phyloP scores from a whole-genome alignment of 1,284 basidiomycete species.

The Ganoderma sinense region DNA sequence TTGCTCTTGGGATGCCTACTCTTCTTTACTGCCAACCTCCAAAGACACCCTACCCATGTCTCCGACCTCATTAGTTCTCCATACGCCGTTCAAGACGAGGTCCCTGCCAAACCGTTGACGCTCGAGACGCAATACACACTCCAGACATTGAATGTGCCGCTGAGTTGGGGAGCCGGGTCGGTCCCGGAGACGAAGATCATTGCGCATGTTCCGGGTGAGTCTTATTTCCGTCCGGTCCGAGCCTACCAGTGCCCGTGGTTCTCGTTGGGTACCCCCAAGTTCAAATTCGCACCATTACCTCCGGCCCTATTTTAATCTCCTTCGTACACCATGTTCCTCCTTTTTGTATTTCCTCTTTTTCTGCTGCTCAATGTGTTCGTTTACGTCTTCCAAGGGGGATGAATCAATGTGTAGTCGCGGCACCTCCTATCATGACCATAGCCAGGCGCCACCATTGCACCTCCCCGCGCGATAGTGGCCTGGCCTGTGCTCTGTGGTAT shows the following conservation, averaged over 20 bases:
- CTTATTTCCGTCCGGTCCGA: slow-evolving; percentile 10
- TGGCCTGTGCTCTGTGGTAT: neutral
- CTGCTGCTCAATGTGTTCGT: neutral
- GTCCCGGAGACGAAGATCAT: slow-evolving; percentile 67
- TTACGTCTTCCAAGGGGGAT: neutral
- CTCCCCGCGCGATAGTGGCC: neutral
- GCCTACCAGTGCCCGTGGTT: neutral
- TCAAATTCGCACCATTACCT: neutral
- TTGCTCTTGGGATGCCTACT: slow-evolving; percentile 56
- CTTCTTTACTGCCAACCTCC: slow-evolving; percentile 44
- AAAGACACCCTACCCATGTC: slow-evolving; percentile 26
- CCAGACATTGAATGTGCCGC: slow-evolving; percentile 34
- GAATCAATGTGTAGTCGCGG: neutral
- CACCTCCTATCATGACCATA: neutral
- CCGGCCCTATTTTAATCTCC: neutral
- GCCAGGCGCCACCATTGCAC: neutral
- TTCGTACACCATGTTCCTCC: no score
- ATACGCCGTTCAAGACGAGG: slow-evolving; percentile 29
- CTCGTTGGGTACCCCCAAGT: no score
- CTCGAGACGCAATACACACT: slow-evolving; percentile 40
- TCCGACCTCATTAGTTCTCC: slow-evolving; percentile 30
- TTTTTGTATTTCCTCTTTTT: neutral
- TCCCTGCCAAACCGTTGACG: slow-evolving; percentile 28
- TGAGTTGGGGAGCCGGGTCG: slow-evolving; percentile 43
- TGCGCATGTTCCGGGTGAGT: slow-evolving; percentile 67